Base-by-base conservation (phyloP, 2,329 filamentous ascomycete genomes). In the Ophiostoma himal-ulmi region DNA sequence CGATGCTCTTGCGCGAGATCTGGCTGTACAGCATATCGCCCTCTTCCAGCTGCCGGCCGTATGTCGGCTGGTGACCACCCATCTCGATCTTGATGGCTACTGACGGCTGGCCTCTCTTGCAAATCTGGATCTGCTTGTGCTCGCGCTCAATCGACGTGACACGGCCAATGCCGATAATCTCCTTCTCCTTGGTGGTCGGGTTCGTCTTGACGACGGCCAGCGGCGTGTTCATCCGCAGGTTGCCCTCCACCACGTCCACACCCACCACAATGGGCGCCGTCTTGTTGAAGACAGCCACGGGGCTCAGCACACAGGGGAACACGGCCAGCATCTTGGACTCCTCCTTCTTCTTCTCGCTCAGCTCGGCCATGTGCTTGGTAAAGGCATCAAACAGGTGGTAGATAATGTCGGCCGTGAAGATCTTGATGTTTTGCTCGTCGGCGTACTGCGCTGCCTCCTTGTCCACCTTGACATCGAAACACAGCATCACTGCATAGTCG, bases 391-490 rank as follows among this genome's bases (percentile, higher is more conserved):
- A 99, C 71, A 99, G 84, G 80, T 99, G 95, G 81, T 99, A 99
- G 78, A 99, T 99, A 76, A 99, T 99, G 80, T 99, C 94, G 2
- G 96, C 95, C 3, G 93, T 96, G 83, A 99, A 99, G 76, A 99
- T 92, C 84, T 96, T 98, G 82, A 99, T 92, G 68, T 93, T 93
- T 73, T 96, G 89, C 71, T 98, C 93, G 22, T 97, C 93, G 13
- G 95, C 95, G 76, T 98, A 96, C 11, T 87, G 85, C 74, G 91
- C 89, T 0, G 95, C 95, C 78, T 99, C 95, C 81, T 97, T 98
- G 82, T 99, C 95, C 20, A 99, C 92, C 83, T 97, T 98, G 82
- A 99, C 95, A 79, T 99, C 96, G 85, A 99, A 99, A 80, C 95
- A 98, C 68, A 99, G 89, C 95, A 99, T 99, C 78, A 98, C 92